Evolutionary conservation across 805 yeast species (phyloP).

Genomic region (Brettanomyces custersianus): DNA sequence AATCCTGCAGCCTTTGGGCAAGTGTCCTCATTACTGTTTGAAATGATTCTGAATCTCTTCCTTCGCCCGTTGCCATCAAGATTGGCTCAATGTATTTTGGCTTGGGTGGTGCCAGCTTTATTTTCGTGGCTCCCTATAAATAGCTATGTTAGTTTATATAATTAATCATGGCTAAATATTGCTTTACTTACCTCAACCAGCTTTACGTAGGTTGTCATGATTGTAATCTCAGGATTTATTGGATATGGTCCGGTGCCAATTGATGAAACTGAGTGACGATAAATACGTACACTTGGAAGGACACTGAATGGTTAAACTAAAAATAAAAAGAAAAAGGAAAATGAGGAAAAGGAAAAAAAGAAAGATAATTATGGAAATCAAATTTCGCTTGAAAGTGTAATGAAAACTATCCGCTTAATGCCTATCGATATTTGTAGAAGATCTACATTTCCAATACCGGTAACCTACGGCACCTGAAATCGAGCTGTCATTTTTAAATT

Average conservation of each 20-base stretch:
- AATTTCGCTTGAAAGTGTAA: too few species aligned
- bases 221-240: background rate
- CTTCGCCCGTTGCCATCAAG: conserved; percentile 54
- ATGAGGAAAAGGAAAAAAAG: background rate
- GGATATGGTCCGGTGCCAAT: background rate
- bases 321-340: background rate
- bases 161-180: background rate
- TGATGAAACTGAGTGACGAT: background rate
- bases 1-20: conserved; percentile 54
- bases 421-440: too few species aligned
- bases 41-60: conserved; percentile 44
- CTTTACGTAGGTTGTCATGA: conserved; percentile 61
- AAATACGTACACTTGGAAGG: too few species aligned
- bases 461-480: too few species aligned
- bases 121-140: conserved; percentile 55
- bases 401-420: too few species aligned
- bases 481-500: too few species aligned
- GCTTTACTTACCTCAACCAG: conserved; percentile 51
- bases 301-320: background rate
- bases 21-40: conserved; percentile 61
- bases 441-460: too few species aligned
- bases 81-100: conserved; percentile 94
- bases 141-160: background rate
- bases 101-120: conserved; percentile 92
- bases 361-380: too few species aligned